Percentiles rank a stretch among this genome's conserved stretches.
Evolutionary conservation across 2,329 filamentous ascomycete genomes (phyloP).

Genomic region (Hirsutella rhossiliensis): DNA sequence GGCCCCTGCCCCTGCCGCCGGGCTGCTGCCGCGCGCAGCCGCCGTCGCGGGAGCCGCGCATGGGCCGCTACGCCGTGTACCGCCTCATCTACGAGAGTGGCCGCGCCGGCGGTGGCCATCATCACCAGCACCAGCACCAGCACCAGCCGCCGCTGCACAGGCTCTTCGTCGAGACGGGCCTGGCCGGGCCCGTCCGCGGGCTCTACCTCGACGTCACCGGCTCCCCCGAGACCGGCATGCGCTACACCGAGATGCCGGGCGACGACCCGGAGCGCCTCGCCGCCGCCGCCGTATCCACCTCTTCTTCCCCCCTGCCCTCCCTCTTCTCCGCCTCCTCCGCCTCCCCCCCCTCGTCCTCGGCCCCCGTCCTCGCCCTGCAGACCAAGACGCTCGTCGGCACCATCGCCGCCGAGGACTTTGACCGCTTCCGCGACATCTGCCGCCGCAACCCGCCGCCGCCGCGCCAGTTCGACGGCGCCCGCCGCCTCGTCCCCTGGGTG

Average conservation of each 20-base stretch:
- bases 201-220: neutral
- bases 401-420: conserved; percentile 8
- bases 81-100: neutral
- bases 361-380: conserved; percentile 2
- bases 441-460: neutral
- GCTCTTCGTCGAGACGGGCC: neutral
- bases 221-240: neutral
- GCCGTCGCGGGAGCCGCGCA: too few relatives aligned
- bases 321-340: neutral
- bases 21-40: neutral
- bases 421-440: conserved; percentile 7
- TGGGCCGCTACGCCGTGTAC: neutral
- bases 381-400: conserved; percentile 9
- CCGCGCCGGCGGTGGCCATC: too few relatives aligned
- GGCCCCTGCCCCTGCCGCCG: too few relatives aligned
- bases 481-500: neutral
- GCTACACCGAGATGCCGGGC: neutral
- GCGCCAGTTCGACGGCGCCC: neutral
- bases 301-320: neutral
- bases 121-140: too few relatives aligned
- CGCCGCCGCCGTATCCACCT: too few relatives aligned
- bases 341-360: neutral
- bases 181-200: neutral
- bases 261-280: neutral
- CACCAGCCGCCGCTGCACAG: neutral